Evolutionary conservation across 1,284 basidiomycete genomes (phyloP).

Genomic region (Psilocybe mexicana): DNA sequence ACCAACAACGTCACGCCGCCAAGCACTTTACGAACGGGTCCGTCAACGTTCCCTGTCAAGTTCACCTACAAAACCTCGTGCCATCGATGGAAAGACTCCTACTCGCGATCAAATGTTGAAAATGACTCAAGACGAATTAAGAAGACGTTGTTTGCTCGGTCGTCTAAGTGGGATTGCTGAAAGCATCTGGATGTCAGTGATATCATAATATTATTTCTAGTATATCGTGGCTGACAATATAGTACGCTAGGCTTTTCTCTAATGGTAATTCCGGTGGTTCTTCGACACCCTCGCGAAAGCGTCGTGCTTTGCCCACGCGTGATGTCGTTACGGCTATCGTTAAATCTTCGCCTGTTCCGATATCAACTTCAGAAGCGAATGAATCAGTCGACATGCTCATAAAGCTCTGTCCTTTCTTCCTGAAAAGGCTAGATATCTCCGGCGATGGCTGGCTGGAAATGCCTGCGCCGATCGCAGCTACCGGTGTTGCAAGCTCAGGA

Average conservation of each 20-base stretch:
- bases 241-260: slow-evolving; percentile 62
- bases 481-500: slow-evolving; percentile 19
- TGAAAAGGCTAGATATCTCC: slow-evolving; percentile 59
- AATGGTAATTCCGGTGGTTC: slow-evolving; percentile 44
- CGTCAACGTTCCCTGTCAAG: slow-evolving; percentile 66
- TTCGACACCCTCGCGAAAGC: slow-evolving; percentile 60
- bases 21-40: slow-evolving; percentile 77
- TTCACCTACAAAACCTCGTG: slow-evolving; percentile 62
- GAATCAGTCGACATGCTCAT: slow-evolving; percentile 69
- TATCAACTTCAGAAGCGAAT: slow-evolving; percentile 71
- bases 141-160: slow-evolving; percentile 70
- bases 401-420: slow-evolving; percentile 75
- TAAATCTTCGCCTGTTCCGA: slow-evolving; percentile 77
- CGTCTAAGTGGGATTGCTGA: slow-evolving; percentile 79
- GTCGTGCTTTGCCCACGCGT: slow-evolving; percentile 60
- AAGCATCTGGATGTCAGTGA: slow-evolving; percentile 79
- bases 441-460: slow-evolving; percentile 83
- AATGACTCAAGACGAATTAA: slow-evolving; percentile 72
- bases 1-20: slow-evolving; percentile 69
- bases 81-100: slow-evolving; percentile 44
- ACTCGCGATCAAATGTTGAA: slow-evolving; percentile 68
- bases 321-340: slow-evolving; percentile 68
- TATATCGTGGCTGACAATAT: slow-evolving; percentile 1
- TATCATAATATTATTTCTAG: slow-evolving; percentile 1
- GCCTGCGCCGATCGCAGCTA: slow-evolving; percentile 46